Base-by-base conservation (phyloP, 495 filamentous ascomycete species). In the Trichoderma reesei region DNA sequence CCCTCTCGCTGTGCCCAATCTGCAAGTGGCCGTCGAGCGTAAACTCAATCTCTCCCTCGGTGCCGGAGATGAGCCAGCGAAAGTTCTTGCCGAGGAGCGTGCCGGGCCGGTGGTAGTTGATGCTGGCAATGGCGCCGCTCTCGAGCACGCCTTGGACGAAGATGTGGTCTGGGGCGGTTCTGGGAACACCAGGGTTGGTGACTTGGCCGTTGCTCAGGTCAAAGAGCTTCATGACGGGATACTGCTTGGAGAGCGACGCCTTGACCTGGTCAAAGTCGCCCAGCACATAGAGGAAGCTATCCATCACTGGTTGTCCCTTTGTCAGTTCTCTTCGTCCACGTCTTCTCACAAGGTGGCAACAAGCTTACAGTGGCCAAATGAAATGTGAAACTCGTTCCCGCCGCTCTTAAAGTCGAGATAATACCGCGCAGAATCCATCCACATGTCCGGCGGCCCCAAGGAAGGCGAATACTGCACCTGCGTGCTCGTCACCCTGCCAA, bases 51-150 rank as follows among this genome's bases (percentile, higher is more conserved):
- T 80, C 75, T 8, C 81, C 80, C 59, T 80, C 73, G 2, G 72
- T 72, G 54, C 78, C 80, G 31, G 73, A 72, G 62, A 83, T 79
- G 31, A 70, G 65, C 80, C 79, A 83, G 11, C 69, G 61, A 18
- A 78, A 68, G 18, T 66, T 67, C 2, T 63, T 63, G 4, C 62
- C 67, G 38, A 72, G 69, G n/a, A 74, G 67, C 0, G 68, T 42
- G 31, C 67, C 64, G 1, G 71, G 67, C 41, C 69, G 68, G n/a
- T 74, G 76, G 51, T 74, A 72, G 59, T 68, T 70, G 41, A 79
- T 64, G 16, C 75, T 73, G 10, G 75, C 69, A 0, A 72, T 65
- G 8, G 68, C 72, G 14, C 75, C 78, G 14, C 70, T 71, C 31
- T 69, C 62, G 16, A 81, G 67, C 3, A 60, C 68, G 14, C 80